Conservation (phyloP, 371 early-diverging fungal genomes). For the Blakeslea trispora region DNA sequence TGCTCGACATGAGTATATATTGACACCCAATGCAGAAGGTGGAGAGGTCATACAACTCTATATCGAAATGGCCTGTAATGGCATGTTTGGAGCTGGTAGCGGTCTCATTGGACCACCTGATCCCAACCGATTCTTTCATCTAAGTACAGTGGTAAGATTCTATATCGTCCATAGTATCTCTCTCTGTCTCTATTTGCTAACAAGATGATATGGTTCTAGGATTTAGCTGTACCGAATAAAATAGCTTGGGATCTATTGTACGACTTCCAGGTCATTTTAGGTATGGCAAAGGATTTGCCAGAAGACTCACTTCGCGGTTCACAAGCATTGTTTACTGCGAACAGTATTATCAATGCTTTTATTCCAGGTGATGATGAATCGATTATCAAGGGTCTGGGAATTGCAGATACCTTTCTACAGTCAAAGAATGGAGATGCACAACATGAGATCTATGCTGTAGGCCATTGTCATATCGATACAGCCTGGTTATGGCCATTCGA, state of each 20-base stretch:
- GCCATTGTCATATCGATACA: slow-evolving; percentile 56
- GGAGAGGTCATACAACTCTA: slow-evolving; percentile 76
- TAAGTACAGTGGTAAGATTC: slow-evolving; percentile 44
- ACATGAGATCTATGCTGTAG: slow-evolving; percentile 36
- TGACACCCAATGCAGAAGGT: slow-evolving; percentile 62
- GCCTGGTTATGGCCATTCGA: slow-evolving; percentile 83
- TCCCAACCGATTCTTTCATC: slow-evolving; percentile 54
- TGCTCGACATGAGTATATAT: slow-evolving; percentile 72
- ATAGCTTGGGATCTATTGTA: slow-evolving; percentile 69
- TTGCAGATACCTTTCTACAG: slow-evolving; percentile 65
- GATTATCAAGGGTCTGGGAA: slow-evolving; percentile 51
- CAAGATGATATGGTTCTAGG: too few relatives aligned
- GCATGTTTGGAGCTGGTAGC: slow-evolving; percentile 80
- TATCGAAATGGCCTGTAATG: slow-evolving; percentile 91
- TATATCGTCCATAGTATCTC: too few relatives aligned
- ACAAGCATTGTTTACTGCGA: slow-evolving; percentile 82
- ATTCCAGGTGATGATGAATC: slow-evolving; percentile 48
- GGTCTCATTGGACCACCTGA: slow-evolving; percentile 67
- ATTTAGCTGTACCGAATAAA: slow-evolving; percentile 72
- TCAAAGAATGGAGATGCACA: slow-evolving; percentile 46
- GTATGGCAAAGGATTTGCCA: slow-evolving; percentile 77
- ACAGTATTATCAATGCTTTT: slow-evolving; percentile 82
- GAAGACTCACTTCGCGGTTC: slow-evolving; percentile 69
- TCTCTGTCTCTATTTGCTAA: too few relatives aligned
- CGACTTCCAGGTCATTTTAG: slow-evolving; percentile 81